Evolutionary conservation across 345 rosid genomes (phyloP).

Genomic region (Euphorbia peplus): DNA sequence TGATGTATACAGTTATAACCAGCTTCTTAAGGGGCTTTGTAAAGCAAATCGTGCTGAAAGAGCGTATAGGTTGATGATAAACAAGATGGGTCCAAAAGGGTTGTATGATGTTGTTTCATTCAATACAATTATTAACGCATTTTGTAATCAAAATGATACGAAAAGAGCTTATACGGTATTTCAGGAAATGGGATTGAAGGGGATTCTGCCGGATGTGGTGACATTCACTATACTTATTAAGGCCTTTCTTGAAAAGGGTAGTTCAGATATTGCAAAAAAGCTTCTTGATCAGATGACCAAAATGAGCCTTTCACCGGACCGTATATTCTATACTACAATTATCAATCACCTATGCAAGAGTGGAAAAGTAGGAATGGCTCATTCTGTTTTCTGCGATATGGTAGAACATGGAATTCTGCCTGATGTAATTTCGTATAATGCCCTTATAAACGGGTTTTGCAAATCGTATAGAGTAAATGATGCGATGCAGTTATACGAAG

Average conservation of each 20-base stretch:
- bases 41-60: slow-evolving; percentile 47
- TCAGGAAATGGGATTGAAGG: slow-evolving; percentile 65
- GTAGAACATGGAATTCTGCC: slow-evolving; percentile 64
- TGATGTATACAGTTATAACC: slow-evolving; percentile 81
- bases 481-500: slow-evolving; percentile 62
- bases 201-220: slow-evolving; percentile 62
- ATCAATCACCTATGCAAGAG: slow-evolving; percentile 73
- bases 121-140: slow-evolving; percentile 66
- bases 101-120: slow-evolving; percentile 74
- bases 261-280: slow-evolving; percentile 51
- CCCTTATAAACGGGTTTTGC: slow-evolving; percentile 79
- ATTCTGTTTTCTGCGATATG: slow-evolving; percentile 64
- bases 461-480: slow-evolving; percentile 52
- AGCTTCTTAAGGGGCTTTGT: slow-evolving; percentile 73
- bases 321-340: slow-evolving; percentile 73
- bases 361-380: slow-evolving; percentile 65
- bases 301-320: slow-evolving; percentile 59
- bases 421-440: slow-evolving; percentile 71
- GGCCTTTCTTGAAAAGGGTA: slow-evolving; percentile 62
- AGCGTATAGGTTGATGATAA: slow-evolving; percentile 54
- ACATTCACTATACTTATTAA: slow-evolving; percentile 73
- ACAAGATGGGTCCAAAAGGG: slow-evolving; percentile 66
- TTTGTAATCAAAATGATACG: slow-evolving; percentile 44
- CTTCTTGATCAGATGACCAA: slow-evolving; percentile 69
- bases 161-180: slow-evolving; percentile 59